These are phyloP conservation scores for Nitzschia inconspicua DNA, from an alignment of 108 stramenopile species.

Conservation along the genomic window DNA sequence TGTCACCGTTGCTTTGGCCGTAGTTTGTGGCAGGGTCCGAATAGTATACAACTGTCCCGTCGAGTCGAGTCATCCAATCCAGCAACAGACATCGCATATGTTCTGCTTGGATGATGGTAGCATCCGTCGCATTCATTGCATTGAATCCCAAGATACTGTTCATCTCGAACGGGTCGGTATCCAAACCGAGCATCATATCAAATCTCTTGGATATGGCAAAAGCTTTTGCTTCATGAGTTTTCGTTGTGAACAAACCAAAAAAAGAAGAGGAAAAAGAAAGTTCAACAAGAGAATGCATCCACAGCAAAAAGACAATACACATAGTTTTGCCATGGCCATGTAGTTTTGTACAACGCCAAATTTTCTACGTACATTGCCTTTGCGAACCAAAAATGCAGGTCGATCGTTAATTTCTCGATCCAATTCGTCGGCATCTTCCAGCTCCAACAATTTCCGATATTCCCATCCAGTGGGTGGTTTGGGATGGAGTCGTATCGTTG, in stretches of 20 bases:
- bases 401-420: conserved; percentile 4
- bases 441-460: too few species aligned
- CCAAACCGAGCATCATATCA: conserved; percentile 20
- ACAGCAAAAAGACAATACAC: too few species aligned
- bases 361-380: too few species aligned
- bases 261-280: too few species aligned
- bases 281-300: too few species aligned
- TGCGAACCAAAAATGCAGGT: conserved; percentile 23
- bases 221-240: conserved; percentile 15
- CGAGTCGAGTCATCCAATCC: conserved; percentile 9
- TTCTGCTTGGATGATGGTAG: conserved; percentile 16
- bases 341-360: too few species aligned
- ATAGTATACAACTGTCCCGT: neutral
- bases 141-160: conserved; percentile 17
- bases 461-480: conserved; percentile 5
- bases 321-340: too few species aligned
- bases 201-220: neutral
- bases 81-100: conserved; percentile 7
- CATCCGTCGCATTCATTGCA: neutral
- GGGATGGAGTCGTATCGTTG: too few species aligned
- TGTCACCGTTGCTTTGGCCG: neutral
- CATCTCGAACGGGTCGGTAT: conserved; percentile 20
- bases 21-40: neutral
- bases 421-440: neutral
- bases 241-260: too few species aligned